A percentile compares a stretch with the other conserved stretches of the same genome.
These are phyloP conservation scores for Pholiota conissans DNA, from an alignment of 768 basidiomycete species.

Conservation along the genomic window DNA sequence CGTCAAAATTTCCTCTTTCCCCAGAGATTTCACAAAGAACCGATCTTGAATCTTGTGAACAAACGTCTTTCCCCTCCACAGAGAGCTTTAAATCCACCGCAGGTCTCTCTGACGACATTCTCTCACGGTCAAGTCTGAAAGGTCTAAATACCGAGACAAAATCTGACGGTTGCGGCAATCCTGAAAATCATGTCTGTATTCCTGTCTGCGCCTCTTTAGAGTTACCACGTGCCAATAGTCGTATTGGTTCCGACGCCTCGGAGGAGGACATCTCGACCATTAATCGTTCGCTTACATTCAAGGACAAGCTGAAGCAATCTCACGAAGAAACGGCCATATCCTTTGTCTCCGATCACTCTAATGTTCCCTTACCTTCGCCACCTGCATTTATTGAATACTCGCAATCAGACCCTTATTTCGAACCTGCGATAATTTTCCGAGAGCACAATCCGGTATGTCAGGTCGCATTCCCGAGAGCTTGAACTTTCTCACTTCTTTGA, in stretches of 20 bases:
- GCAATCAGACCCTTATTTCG: conserved; percentile 22
- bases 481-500: conserved; percentile 24
- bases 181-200: conserved; percentile 10
- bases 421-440: conserved; percentile 25
- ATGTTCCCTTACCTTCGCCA: conserved; percentile 19
- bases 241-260: conserved; percentile 7
- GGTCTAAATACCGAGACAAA: conserved; percentile 2
- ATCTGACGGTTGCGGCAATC: conserved; percentile 10
- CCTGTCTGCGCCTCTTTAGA: conserved; percentile 5
- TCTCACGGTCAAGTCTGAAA: conserved; percentile 17
- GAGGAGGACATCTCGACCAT: conserved; percentile 1
- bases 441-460: conserved; percentile 24
- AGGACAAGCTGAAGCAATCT: conserved; percentile 11
- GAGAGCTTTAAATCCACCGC: conserved; percentile 19
- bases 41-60: conserved; percentile 11
- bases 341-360: conserved; percentile 21
- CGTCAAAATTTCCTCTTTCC: conserved; percentile 7
- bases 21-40: conserved; percentile 12
- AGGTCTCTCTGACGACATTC: conserved; percentile 22
- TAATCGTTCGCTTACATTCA: conserved; percentile 9
- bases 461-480: conserved; percentile 20
- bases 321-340: conserved; percentile 19
- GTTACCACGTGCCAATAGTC: conserved; percentile 1
- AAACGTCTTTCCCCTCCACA: conserved; percentile 6
- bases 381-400: conserved; percentile 20